Evolutionary conservation across 1,284 basidiomycete species (phyloP).

Genomic region (Ceratobasidium theobromae): DNA sequence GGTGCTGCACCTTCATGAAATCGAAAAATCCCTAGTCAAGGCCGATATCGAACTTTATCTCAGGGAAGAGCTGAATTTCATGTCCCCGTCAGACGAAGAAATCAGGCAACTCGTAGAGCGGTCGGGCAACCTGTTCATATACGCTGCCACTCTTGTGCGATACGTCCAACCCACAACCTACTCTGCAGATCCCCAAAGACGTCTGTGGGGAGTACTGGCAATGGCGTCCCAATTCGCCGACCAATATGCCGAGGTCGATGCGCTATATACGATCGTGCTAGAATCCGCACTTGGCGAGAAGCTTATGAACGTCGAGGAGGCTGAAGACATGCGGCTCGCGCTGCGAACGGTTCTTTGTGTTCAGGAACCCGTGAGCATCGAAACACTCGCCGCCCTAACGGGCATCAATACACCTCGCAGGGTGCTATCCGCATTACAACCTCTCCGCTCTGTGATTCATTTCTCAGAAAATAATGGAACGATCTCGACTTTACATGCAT

Average conservation of each 20-base stretch:
- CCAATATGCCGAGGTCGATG: not conserved
- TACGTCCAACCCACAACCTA: not conserved
- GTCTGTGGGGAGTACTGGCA: not conserved
- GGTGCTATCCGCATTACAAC: not conserved
- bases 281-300: not conserved
- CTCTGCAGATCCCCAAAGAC: not conserved
- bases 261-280: not conserved
- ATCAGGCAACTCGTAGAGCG: not conserved
- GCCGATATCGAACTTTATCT: conserved; percentile 25
- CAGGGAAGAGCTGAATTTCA: not conserved
- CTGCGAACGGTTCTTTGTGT: not conserved
- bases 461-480: not conserved
- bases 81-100: not conserved
- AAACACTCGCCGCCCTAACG: not conserved
- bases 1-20: conserved; percentile 23
- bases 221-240: not conserved
- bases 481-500: conserved; percentile 10
- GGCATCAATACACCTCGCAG: not conserved
- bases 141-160: not conserved
- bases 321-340: not conserved
- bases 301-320: not conserved
- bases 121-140: not conserved
- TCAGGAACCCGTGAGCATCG: not conserved
- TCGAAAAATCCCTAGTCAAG: conserved; percentile 29
- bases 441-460: not conserved